A percentile compares a stretch with the other conserved stretches of the same genome.
These are phyloP conservation scores for Linum lewisii DNA, from an alignment of 345 rosid species.

Conservation along the genomic window DNA sequence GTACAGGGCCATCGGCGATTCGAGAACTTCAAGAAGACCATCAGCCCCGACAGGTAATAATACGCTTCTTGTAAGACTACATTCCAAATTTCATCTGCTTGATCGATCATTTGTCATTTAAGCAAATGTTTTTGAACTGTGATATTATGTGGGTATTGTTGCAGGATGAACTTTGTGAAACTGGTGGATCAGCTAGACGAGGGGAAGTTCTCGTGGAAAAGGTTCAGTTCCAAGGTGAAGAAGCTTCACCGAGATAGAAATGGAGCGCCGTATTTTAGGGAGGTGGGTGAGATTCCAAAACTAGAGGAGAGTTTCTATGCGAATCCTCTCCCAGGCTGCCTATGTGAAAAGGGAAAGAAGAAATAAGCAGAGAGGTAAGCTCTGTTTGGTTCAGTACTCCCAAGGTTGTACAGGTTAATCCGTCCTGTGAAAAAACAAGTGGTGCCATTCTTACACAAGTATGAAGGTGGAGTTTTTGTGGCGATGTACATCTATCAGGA, in stretches of 20 bases:
- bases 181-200: slow-evolving; percentile 72
- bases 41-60: slow-evolving; percentile 75
- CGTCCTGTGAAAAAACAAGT: not conserved
- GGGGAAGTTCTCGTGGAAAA: slow-evolving; percentile 72
- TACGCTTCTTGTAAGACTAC: not conserved
- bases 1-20: slow-evolving; percentile 89
- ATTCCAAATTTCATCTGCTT: not conserved
- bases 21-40: slow-evolving; percentile 77
- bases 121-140: not conserved
- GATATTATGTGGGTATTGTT: not conserved
- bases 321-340: slow-evolving; percentile 87
- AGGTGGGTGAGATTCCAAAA: slow-evolving; percentile 73
- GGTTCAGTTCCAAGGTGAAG: slow-evolving; percentile 73
- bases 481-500: not conserved
- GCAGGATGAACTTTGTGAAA: slow-evolving; percentile 79
- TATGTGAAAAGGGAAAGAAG: slow-evolving; percentile 34
- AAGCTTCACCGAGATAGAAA: slow-evolving; percentile 59
- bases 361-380: slow-evolving; percentile 11
- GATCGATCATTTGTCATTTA: not conserved
- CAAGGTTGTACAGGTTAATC: not conserved
- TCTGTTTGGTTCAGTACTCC: not conserved
- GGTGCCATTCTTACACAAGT: not conserved
- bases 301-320: slow-evolving; percentile 88
- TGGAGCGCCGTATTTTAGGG: slow-evolving; percentile 70
- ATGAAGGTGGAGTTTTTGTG: not conserved